Base-by-base conservation (phyloP, 2,329 filamentous ascomycete genomes). In the Pestalotiopsis fici region DNA sequence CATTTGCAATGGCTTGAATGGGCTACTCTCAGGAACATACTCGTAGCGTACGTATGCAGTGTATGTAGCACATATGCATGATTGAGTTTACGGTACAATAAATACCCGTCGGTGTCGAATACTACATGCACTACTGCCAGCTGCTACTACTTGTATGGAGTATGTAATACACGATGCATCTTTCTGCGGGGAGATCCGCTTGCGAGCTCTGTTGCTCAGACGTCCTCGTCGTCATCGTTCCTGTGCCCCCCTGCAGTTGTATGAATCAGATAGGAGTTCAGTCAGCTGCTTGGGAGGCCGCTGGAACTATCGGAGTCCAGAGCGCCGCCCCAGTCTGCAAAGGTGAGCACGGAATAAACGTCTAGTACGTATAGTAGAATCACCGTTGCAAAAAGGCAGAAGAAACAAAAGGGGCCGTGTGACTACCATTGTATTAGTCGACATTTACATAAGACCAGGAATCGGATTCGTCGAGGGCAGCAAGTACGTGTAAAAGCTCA, bases 1-100 rank as follows among this genome's bases (percentile, higher is more conserved):
- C 25, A 65, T 65, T 65, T 54, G 50, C 56, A 65, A 65, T 65
- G 63, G 31, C n/a, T 50, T 21, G 60, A 13, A 55, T 47, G 43
- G 43, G 55, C n/a, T 31, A 35, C 18, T 23, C 43, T 21, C 21
- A 21, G n/a, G 18, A n/a, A 4, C 25, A 6, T 12, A 37, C 31
- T 21, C 9, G 15, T 54, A 15, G 15, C 60, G 3, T 9, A 27
- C 60, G 60, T n/a, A 27, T 5, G 11, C 25, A 63, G 25, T 28
- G 27, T 50, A 43, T 23, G 18, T 35, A n/a, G 18, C 15, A 15
- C 9, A 15, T 15, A 35, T 15, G n/a, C 25, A 31, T n/a, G 59
- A 23, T 35, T 43, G 56, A 54, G 47, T 54, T 18, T 18, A 50
- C 43, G 43, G 43, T 50, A 50, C 43, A 57, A 27, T 21, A 57